Base-by-base conservation (phyloP, 441 rosid genomes). In the Croton setiger region DNA sequence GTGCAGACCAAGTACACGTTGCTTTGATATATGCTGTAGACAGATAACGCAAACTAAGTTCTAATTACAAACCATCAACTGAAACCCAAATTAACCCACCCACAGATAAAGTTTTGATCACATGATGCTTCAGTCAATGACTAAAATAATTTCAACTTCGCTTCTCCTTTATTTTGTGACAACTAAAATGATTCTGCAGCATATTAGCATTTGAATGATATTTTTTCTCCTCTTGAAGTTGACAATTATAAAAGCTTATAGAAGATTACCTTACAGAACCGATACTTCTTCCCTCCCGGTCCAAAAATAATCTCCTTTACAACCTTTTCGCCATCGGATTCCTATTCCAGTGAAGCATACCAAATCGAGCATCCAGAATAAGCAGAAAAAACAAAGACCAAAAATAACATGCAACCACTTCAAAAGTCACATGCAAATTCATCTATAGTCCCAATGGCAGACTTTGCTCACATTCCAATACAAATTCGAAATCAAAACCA, bases 261-360 rank as follows among this genome's bases (percentile, higher is more conserved):
- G 17, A 52, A 8, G 17, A 52, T 73, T 84, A 93, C 98, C 98
- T 93, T 93, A 77, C 97, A 90, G 41, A 52, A 90, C 41, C 94
- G 89, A 69, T 83, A 93, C 75, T 78, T 90, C 80, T 82, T 91
- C 36, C 68, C 78, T 68, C 96, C 89, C 7, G 90, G 87, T 78
- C 90, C 87, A 66, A 68, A 87, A 61, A 93, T 88, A 73, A 85
- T 63, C 35, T 89, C 89, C 1, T 87, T 86, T 55, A 90, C 88
- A 60, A 93, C 88, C 82, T 89, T 87, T 49, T 75, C 47, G 67
- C 86, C 97, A 85, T 85, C 88, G 55, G 85, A 76, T 70, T 87
- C 96, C 97, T 90, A 73, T 59, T 47, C 64, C 67, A 44, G 36
- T 7, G 36, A 63, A 37, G 57, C 23, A 72, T 54, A 36, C 21